Evolutionary conservation across 2,329 filamentous ascomycete species (phyloP), one percentile per base, ranked within the genome.

Genomic region (Paraphoma chrysanthemicola): DNA sequence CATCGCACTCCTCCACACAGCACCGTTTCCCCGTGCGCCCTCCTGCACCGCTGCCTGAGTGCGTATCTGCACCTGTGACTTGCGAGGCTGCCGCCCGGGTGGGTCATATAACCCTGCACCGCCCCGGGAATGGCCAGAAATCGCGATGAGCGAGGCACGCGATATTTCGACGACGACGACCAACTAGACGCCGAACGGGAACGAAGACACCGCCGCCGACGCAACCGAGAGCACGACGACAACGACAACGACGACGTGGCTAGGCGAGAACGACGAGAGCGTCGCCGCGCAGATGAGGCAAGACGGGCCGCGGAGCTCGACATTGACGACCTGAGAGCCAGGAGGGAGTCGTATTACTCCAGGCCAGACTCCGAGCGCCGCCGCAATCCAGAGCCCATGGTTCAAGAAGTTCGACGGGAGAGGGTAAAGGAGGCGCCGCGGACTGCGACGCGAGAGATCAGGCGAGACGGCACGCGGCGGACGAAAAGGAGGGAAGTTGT

Each of bases 311-410:
- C 71, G 33, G 71, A 77, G 59, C 62, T 77, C 23, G 78, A 79
- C 56, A 56, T 79, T 39, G 74, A 79, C 49, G 78, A 80, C 49
- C 57, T 80, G 47, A 64, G 78, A 50, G 69, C 68, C 31, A 70
- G 71, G 51, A 59, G 78, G 61, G 71, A 72, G 30, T 72, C 73
- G 5, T 80, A 80, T 60, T 79, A 72, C 60, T 62, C 64, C 49
- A 58, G 71, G 51, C 67, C 72, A n/a, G 67, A 70, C 30, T 49
- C 63, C 17, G 74, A 77, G 43, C 51, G 69, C 29, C 68, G 64
- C 31, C 67, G 67, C 17, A 68, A 71, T 18, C 62, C 62, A 17
- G 64, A 75, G 48, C 73, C 66, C 57, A 74, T 75, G 73, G 69
- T 68, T 56, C 69, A 71, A 53, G 71, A 71, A 23, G 53, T 57